These are phyloP conservation scores for Neonectria hederae DNA, from an alignment of 2,329 filamentous ascomycete species.

Conservation along the genomic window DNA sequence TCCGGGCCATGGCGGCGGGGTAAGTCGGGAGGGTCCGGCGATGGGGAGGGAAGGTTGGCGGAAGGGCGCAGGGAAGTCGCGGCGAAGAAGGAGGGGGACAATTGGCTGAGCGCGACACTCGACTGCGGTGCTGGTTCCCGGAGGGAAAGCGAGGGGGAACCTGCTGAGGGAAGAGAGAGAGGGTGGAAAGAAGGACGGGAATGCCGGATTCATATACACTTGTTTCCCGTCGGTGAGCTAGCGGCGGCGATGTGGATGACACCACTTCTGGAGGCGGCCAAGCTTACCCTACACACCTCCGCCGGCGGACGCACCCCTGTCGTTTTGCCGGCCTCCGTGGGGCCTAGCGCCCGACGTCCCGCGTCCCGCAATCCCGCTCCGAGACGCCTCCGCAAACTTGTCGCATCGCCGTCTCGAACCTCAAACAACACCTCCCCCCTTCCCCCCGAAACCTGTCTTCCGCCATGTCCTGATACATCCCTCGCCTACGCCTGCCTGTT, in stretches of 20 bases:
- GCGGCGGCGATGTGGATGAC: neutral
- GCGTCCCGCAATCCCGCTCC: slow-evolving; percentile 10
- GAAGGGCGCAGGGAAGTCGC: slow-evolving; percentile 19
- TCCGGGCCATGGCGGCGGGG: slow-evolving; percentile 26
- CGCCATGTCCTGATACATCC: neutral
- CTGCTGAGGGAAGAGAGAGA: slow-evolving; percentile 19
- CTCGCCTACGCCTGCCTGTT: slow-evolving; percentile 1
- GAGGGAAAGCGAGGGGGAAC: slow-evolving; percentile 17
- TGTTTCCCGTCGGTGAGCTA: neutral
- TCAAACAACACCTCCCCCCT: neutral
- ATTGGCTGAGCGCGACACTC: slow-evolving; percentile 30
- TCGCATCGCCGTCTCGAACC: slow-evolving; percentile 6
- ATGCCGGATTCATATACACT: slow-evolving; percentile 11
- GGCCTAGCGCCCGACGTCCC: slow-evolving; percentile 2
- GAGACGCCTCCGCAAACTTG: slow-evolving; percentile 7
- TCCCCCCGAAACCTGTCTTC: no score
- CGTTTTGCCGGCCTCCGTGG: neutral
- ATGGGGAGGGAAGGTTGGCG: slow-evolving; percentile 18
- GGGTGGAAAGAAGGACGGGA: neutral
- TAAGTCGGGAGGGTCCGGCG: slow-evolving; percentile 7
- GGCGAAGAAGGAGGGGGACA: neutral
- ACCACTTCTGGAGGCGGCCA: neutral
- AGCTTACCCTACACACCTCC: neutral
- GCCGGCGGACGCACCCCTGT: neutral
- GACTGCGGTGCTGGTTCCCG: slow-evolving; percentile 29